These are phyloP conservation scores for Candida bentonensis DNA, from an alignment of 805 yeast species.

Conservation along the genomic window DNA sequence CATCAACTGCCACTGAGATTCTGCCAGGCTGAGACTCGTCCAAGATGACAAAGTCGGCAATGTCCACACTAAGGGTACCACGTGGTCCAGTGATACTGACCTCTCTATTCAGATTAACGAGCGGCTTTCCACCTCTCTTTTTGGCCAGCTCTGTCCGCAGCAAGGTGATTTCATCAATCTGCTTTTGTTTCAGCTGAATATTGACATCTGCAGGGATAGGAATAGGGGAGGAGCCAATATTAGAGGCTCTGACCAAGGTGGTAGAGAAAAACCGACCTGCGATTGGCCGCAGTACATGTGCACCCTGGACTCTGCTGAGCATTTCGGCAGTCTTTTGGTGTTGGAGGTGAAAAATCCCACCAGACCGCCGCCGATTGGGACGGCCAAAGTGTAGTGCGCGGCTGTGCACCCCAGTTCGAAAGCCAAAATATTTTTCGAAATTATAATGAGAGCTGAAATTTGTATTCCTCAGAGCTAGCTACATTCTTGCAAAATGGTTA, in stretches of 20 bases:
- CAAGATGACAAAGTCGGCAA: conserved; percentile 59
- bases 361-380: no score
- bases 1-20: conserved; percentile 41
- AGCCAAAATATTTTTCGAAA: no score
- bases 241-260: conserved; percentile 9
- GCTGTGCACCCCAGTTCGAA: no score
- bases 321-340: no score
- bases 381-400: no score
- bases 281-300: neutral
- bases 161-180: conserved; percentile 16
- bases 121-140: conserved; percentile 52
- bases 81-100: conserved; percentile 63
- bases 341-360: no score
- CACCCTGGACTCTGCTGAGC: no score
- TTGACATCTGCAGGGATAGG: conserved; percentile 48
- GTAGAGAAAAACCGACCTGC: neutral
- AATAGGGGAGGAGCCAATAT: conserved; percentile 73
- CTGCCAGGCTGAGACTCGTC: conserved; percentile 17
- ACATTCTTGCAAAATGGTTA: conserved; percentile 37
- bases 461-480: no score
- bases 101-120: conserved; percentile 41
- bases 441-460: no score
- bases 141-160: conserved; percentile 41
- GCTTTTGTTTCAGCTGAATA: conserved; percentile 21
- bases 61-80: conserved; percentile 47